Conservation (phyloP, 192 early-diverging fungal species). For the Podila horticola region DNA sequence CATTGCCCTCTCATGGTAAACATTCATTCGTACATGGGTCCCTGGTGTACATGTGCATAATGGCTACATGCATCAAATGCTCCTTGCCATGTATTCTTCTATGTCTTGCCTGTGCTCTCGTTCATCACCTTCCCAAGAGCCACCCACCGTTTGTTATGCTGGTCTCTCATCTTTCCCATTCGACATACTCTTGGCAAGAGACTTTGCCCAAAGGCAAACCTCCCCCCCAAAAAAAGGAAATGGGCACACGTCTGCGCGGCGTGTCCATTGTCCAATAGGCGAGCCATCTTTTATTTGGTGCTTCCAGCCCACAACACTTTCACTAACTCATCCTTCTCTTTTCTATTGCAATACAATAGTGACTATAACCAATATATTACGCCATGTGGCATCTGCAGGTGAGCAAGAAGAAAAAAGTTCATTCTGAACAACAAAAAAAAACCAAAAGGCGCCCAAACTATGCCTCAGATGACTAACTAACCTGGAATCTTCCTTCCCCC, state of each 20-base stretch:
- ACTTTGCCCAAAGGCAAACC: background rate
- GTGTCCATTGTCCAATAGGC: slow-evolving; percentile 14
- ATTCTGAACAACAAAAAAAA: background rate
- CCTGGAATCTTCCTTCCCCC: background rate
- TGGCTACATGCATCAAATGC: too few species aligned
- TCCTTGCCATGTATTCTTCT: background rate
- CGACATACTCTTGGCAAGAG: background rate
- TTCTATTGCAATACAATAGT: slow-evolving; percentile 10
- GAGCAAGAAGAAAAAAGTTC: too few species aligned
- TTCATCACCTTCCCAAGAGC: too few species aligned
- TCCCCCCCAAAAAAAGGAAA: slow-evolving; percentile 9
- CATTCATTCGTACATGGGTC: background rate
- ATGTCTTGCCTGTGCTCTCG: background rate
- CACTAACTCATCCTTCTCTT: background rate
- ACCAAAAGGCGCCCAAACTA: background rate
- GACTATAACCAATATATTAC: slow-evolving; percentile 45
- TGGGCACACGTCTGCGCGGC: slow-evolving; percentile 15
- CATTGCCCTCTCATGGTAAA: slow-evolving; percentile 81
- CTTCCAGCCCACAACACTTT: background rate
- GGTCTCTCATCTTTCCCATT: too few species aligned
- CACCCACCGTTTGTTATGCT: background rate
- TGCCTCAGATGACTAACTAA: background rate
- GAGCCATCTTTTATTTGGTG: background rate
- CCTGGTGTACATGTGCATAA: too few species aligned
- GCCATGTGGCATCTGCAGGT: slow-evolving; percentile 53